Evolutionary conservation across 805 yeast genomes (phyloP), one percentile per base, ranked within the genome.

Genomic region (Suhomyces sp.): DNA sequence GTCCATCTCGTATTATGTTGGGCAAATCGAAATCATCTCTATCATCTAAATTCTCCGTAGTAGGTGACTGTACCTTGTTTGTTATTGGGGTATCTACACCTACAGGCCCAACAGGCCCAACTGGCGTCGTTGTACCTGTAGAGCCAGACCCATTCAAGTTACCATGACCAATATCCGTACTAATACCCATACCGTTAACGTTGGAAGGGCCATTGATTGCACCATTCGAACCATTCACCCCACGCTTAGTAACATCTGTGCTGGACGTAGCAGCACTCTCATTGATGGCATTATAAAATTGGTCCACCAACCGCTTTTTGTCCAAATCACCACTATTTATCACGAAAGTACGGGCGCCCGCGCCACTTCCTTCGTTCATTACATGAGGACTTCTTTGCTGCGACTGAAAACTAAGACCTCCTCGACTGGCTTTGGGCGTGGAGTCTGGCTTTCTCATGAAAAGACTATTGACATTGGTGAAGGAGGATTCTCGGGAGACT

Each of bases 251-350:
- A 25, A 46, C 33, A 33, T 46, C 48, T 8, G 48, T 21, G n/a
- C 39, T 46, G 27, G 50, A 47, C 12, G 19, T 12, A 12, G 21
- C 46, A 8, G 24, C 40, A n/a, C 47, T 15, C 19, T 68, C 72
- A 43, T 58, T 59, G 37, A 57, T 31, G 43, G 68, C 45, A 44
- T 57, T 67, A 58, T 69, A 72, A 57, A 75, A 75, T 57, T 73
- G 78, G 51, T 73, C 76, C 46, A 73, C 78, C 50, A 75, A 59
- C 31, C 74, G 60, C 54, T 72, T 71, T 41, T 62, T 61, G 48
- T 66, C 71, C 27, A 49, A 53, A 10, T 45, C 54, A 19, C 35
- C 45, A 4, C 40, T 47, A 20, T 10, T 40, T 5, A 47, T 39
- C 40, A 47, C 44, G 15, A 19, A 47, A 21, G 46, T 39, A 5